A percentile compares a stretch with the other conserved stretches of the same genome.
Conservation (phyloP, 768 basidiomycete species). For the Suillus subalutaceus region DNA sequence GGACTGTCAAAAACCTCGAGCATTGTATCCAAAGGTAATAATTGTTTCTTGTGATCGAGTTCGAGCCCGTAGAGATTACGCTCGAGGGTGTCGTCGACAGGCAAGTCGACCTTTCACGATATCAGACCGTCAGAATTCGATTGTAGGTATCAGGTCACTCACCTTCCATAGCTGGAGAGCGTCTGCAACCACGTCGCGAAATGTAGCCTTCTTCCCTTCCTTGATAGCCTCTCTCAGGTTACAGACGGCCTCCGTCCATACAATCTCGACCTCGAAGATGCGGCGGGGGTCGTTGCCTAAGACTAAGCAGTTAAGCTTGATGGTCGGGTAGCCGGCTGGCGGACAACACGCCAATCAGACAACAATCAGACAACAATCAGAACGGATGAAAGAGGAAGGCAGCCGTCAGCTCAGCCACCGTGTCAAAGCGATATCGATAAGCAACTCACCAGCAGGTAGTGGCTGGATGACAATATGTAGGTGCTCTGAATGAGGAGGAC, state of each 20-base stretch:
- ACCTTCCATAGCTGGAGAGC: neutral
- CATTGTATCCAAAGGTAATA: neutral
- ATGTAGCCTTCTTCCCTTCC: too few relatives aligned
- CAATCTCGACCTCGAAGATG: neutral
- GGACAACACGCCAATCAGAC: too few relatives aligned
- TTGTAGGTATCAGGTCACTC: neutral
- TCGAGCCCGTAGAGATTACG: neutral
- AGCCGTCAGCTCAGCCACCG: neutral
- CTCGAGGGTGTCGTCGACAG: neutral
- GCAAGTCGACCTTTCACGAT: neutral
- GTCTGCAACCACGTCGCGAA: neutral
- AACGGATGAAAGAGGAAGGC: neutral
- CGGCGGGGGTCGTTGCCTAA: neutral
- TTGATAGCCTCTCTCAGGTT: neutral
- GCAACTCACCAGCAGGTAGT: neutral
- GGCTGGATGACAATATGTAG: neutral
- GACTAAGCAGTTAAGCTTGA: neutral
- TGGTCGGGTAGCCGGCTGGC: too few relatives aligned
- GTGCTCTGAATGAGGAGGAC: neutral
- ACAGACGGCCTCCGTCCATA: neutral
- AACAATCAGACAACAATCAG: too few relatives aligned
- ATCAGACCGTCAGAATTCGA: neutral
- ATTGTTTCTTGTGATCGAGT: neutral
- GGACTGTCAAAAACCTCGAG: neutral
- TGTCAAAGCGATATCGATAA: neutral